Conservation (phyloP, 441 rosid species). For the Euphorbia schlechtendalii region DNA sequence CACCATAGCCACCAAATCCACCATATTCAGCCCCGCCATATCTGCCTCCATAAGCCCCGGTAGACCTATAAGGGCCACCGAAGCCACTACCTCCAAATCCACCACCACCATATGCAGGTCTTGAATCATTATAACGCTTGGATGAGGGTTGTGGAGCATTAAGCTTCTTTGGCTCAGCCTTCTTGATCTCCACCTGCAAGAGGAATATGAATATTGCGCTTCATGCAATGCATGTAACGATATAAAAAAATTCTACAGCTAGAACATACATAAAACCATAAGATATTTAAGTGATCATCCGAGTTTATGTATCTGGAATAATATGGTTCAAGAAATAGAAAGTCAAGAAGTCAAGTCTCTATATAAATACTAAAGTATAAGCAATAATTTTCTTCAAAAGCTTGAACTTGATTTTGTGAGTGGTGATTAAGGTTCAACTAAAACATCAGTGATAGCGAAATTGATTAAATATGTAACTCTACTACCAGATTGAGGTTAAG, state of each 20-base stretch:
- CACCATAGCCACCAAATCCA: conserved; percentile 67
- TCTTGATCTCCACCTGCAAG: conserved; percentile 90
- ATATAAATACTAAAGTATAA: no score
- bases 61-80: conserved; percentile 44
- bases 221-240: no score
- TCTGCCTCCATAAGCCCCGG: conserved; percentile 69
- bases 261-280: no score
- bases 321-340: no score
- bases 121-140: conserved; percentile 61
- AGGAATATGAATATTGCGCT: conserved; percentile 6
- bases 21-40: conserved; percentile 50
- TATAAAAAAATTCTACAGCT: no score
- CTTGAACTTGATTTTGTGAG: no score
- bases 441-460: neutral
- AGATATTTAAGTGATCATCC: no score
- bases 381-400: no score
- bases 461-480: neutral
- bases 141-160: conserved; percentile 58
- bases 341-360: no score
- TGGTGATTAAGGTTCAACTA: neutral
- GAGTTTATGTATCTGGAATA: no score
- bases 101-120: conserved; percentile 56
- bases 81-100: conserved; percentile 29
- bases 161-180: conserved; percentile 92
- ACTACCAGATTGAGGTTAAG: no score